phyloP scores from a whole-genome alignment of 2,329 filamentous ascomycete genomes.

The Falciphora oryzae region DNA sequence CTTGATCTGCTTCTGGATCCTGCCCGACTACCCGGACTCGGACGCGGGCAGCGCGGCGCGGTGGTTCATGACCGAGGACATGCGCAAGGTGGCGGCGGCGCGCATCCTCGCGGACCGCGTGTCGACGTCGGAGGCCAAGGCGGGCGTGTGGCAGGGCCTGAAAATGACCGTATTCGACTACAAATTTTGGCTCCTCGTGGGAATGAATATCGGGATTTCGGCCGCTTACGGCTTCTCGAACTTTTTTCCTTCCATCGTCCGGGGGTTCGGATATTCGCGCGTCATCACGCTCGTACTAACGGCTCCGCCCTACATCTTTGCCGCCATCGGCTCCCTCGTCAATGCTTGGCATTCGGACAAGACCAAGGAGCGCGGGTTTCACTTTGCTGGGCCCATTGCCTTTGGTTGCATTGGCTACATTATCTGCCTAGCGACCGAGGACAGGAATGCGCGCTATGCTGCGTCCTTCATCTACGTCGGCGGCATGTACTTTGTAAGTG shows the following conservation, averaged over 20 bases:
- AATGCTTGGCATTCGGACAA: constrained; percentile 4
- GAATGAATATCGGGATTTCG: constrained; percentile 50
- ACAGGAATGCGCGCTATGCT: not conserved
- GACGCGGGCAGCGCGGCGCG: constrained; percentile 17
- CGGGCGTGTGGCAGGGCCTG: constrained; percentile 48
- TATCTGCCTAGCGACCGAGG: constrained; percentile 1
- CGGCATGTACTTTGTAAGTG: constrained; percentile 1
- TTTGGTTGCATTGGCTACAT: constrained; percentile 3
- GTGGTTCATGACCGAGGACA: constrained; percentile 20
- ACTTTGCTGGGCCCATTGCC: constrained; percentile 1
- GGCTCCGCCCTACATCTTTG: constrained; percentile 38
- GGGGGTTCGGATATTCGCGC: constrained; percentile 25
- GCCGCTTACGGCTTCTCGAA: constrained; percentile 16
- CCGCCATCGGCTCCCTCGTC: constrained; percentile 19
- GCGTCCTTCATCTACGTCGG: constrained; percentile 7
- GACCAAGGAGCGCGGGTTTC: constrained; percentile 4
- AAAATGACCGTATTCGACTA: constrained; percentile 72
- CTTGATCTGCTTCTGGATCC: constrained; percentile 26
- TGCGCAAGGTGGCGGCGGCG: constrained; percentile 25
- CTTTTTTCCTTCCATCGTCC: constrained; percentile 26
- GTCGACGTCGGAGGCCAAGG: constrained; percentile 32
- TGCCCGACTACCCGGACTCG: constrained; percentile 35
- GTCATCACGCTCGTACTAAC: constrained; percentile 40
- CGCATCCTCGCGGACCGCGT: constrained; percentile 27
- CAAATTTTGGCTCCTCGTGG: constrained; percentile 33